These are phyloP conservation scores for Elongisporangium undulatum DNA, from an alignment of 352 stramenopile species.

Conservation along the genomic window DNA sequence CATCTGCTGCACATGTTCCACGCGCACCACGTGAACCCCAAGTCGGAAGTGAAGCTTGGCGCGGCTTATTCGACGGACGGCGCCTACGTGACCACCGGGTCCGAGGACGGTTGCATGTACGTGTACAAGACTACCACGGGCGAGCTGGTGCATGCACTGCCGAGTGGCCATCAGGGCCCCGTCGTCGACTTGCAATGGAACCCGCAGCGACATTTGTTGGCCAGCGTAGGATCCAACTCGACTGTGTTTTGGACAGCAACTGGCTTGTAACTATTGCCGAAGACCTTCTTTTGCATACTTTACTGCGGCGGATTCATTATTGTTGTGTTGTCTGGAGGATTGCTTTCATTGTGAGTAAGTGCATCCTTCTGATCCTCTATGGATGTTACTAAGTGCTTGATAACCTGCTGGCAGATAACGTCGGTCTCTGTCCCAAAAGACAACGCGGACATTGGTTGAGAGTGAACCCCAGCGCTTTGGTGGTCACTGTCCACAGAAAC, in stretches of 20 bases:
- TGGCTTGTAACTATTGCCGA: neutral
- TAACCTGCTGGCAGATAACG: neutral
- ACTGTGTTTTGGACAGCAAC: constrained; percentile 66
- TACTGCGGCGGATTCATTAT: neutral
- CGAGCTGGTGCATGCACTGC: constrained; percentile 49
- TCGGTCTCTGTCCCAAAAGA: neutral
- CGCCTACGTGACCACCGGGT: constrained; percentile 64
- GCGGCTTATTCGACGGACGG: constrained; percentile 71
- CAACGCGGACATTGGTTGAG: neutral
- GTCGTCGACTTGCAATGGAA: constrained; percentile 79
- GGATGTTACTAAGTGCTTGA: neutral
- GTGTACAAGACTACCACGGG: constrained; percentile 61
- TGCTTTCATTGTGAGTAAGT: neutral
- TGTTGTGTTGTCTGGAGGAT: neutral
- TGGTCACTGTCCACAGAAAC: neutral
- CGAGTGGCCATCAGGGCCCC: constrained; percentile 55
- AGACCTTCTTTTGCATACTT: neutral
- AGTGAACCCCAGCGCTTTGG: neutral
- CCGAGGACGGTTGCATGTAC: constrained; percentile 69
- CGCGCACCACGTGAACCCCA: constrained; percentile 34
- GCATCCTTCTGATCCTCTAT: neutral
- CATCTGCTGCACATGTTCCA: constrained; percentile 71
- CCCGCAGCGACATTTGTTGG: constrained; percentile 77
- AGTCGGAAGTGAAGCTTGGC: constrained; percentile 42
- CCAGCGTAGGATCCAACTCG: constrained; percentile 65